Base-by-base conservation (phyloP, 2,329 filamentous ascomycete species). In the Colletotrichum sp. region DNA sequence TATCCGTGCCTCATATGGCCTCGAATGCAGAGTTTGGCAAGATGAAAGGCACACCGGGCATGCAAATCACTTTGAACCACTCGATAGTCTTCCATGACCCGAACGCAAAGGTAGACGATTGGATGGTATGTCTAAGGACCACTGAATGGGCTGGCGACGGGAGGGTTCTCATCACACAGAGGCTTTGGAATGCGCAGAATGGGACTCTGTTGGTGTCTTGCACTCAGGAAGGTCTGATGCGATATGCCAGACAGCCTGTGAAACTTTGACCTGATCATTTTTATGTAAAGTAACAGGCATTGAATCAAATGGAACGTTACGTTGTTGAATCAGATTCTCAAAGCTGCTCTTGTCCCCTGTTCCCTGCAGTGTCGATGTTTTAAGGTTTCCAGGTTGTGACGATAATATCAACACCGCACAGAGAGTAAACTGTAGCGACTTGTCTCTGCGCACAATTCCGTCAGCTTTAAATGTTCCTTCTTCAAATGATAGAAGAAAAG, bases 141-240 rank as follows among this genome's bases (percentile, higher is more conserved):
- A 66, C 63, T 9, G 63, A 66, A 5, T 66, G 63, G 63, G 34
- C 63, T 24, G 63, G 63, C 36, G 63, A 36, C 4, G 63, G 36
- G 12, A 49, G 63, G 16, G 63, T 66, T 26, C 24, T 66, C 16
- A 66, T 66, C 9, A 49, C 63, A 2, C 34, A 66, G 24, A 66
- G 63, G 13, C 8, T 66, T n/a, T 66, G 63, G 63, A 36, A 52
- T 7, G 63, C 7, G n/a, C 6, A 21, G 10, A 66, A 39, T 15
- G 36, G 36, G 36, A 44, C 8, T 18, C 63, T 52, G 2, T n/a
- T 66, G 36, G 6, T 66, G 63, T 66, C 63, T 6, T 39, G 24
- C 8, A 44, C 63, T 1, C 63, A 66, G 36, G 63, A 66, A n/a
- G 63, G n/a, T 28, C 16, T 66, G 34, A 66, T 66, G 36, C 63